Percentiles rank a stretch among this genome's conserved stretches.
phyloP scores from a whole-genome alignment of 2,329 filamentous ascomycete species.

The Colletotrichum tofieldiae region DNA sequence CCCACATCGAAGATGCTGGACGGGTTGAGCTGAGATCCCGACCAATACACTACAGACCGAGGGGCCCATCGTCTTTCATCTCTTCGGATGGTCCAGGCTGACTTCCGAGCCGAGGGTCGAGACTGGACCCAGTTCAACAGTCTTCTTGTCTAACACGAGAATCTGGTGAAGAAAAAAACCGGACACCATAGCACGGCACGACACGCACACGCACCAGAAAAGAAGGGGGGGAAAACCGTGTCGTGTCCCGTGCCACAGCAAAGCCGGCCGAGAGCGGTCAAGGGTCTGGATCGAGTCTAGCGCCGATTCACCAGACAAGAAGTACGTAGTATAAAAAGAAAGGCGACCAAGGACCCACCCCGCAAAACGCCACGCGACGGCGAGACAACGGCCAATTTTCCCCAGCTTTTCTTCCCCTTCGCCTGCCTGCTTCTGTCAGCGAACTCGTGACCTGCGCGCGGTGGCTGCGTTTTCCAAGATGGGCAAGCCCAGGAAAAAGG shows the following conservation, averaged over 20 bases:
- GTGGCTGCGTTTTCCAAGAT: constrained; percentile 8
- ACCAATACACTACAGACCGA: not conserved
- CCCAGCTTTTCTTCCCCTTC: constrained; percentile 27
- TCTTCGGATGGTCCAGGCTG: not conserved
- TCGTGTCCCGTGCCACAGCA: not conserved
- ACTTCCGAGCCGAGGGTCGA: constrained; percentile 13
- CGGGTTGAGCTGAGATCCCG: not conserved
- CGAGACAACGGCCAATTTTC: constrained; percentile 45
- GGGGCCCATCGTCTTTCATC: not conserved
- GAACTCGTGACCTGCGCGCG: constrained; percentile 20
- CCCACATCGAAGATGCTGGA: not conserved
- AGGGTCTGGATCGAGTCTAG: constrained; percentile 40
- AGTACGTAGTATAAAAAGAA: not conserved
- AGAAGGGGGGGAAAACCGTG: not conserved
- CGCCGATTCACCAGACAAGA: constrained; percentile 32
- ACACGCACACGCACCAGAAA: not conserved
- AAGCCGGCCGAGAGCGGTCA: constrained; percentile 30
- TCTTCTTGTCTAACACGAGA: not conserved
- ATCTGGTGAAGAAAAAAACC: not conserved
- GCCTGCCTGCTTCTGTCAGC: not conserved
- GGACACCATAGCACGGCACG: not conserved
- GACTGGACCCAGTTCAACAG: constrained; percentile 6
- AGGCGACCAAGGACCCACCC: constrained; percentile 20
- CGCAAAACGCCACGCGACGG: constrained; percentile 46
- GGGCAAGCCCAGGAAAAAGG: not conserved